Evolutionary conservation across 139 green algal species (phyloP).

Genomic region (Tetraselmis chui): DNA sequence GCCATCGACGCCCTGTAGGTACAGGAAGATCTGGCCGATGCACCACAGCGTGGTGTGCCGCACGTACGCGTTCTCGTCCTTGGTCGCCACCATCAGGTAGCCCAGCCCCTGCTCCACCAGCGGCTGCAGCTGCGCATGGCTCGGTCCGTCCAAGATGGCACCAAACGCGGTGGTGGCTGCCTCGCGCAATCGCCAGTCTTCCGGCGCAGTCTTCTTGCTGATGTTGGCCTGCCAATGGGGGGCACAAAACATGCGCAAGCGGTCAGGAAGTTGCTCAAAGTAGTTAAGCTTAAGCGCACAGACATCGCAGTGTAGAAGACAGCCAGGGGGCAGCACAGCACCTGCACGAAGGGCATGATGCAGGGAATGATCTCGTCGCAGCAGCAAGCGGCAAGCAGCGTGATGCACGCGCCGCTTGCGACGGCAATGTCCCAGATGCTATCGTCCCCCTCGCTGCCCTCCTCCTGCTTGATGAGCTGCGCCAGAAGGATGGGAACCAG

Average conservation of each 20-base stretch:
- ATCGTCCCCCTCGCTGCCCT: conserved; percentile 85
- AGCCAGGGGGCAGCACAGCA: too few relatives aligned
- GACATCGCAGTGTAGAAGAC: too few relatives aligned
- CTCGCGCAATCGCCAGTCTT: conserved; percentile 88
- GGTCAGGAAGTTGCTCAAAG: too few relatives aligned
- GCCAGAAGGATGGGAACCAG: conserved; percentile 90
- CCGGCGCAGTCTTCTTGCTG: conserved; percentile 44
- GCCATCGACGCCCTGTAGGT: too few relatives aligned
- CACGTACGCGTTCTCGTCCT: conserved; percentile 72
- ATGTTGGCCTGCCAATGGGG: conserved; percentile 79
- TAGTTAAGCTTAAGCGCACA: too few relatives aligned
- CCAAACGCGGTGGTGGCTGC: conserved; percentile 95
- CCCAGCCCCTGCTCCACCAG: conserved; percentile 65
- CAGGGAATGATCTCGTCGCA: conserved; percentile 72
- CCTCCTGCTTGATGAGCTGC: conserved; percentile 95
- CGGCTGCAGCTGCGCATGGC: conserved; percentile 40
- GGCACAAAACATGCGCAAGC: too few relatives aligned
- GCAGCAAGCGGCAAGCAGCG: conserved; percentile 62
- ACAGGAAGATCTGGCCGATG: conserved; percentile 55
- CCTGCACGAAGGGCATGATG: conserved; percentile 76
- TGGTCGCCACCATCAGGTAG: conserved; percentile 65
- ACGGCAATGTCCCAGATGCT: conserved; percentile 86
- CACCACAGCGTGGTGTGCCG: conserved; percentile 95
- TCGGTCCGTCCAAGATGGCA: conserved; percentile 89
- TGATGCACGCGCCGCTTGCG: conserved; percentile 84